These are phyloP conservation scores for Yamadazyma epiphylla DNA, from an alignment of 1,139 yeast species.

Conservation along the genomic window DNA sequence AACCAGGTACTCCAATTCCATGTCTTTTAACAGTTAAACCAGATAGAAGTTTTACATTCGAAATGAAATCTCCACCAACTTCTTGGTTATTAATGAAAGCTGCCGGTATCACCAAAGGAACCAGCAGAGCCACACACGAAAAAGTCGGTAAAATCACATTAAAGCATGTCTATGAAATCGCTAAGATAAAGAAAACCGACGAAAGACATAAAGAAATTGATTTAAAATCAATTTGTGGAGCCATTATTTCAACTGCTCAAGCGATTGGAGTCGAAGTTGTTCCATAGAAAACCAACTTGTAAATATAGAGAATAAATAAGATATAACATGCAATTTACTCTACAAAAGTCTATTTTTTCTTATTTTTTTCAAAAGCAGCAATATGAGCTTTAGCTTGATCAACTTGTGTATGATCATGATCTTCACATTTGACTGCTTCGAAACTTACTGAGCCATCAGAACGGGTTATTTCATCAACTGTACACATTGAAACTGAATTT, in stretches of 20 bases:
- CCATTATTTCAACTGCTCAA: slow-evolving; percentile 81
- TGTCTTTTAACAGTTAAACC: slow-evolving; percentile 81
- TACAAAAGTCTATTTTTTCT: slow-evolving; percentile 39
- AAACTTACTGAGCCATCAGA: slow-evolving; percentile 30
- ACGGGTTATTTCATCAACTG: slow-evolving; percentile 41
- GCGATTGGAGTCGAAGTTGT: slow-evolving; percentile 84
- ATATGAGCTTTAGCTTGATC: slow-evolving; percentile 94
- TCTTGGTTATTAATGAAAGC: slow-evolving; percentile 83
- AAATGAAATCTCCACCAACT: slow-evolving; percentile 88
- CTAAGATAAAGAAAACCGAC: slow-evolving; percentile 88
- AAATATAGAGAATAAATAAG: slow-evolving; percentile 4
- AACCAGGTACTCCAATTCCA: slow-evolving; percentile 88
- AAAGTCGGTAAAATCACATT: slow-evolving; percentile 71
- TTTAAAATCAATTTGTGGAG: slow-evolving; percentile 74
- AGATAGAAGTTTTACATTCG: slow-evolving; percentile 86
- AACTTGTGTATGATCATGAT: slow-evolving; percentile 82
- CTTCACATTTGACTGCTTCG: slow-evolving; percentile 39
- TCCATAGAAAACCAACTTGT: slow-evolving; percentile 27
- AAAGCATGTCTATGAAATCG: slow-evolving; percentile 92
- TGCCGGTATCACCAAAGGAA: slow-evolving; percentile 78
- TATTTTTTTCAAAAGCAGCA: slow-evolving; percentile 83
- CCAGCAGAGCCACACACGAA: slow-evolving; percentile 49
- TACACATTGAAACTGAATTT: slow-evolving; percentile 59
- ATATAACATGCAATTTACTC: not conserved
- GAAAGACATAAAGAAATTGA: slow-evolving; percentile 70